These are phyloP conservation scores for Protomyces lactucae-debilis DNA, from an alignment of 1,139 yeast species.

Conservation along the genomic window DNA sequence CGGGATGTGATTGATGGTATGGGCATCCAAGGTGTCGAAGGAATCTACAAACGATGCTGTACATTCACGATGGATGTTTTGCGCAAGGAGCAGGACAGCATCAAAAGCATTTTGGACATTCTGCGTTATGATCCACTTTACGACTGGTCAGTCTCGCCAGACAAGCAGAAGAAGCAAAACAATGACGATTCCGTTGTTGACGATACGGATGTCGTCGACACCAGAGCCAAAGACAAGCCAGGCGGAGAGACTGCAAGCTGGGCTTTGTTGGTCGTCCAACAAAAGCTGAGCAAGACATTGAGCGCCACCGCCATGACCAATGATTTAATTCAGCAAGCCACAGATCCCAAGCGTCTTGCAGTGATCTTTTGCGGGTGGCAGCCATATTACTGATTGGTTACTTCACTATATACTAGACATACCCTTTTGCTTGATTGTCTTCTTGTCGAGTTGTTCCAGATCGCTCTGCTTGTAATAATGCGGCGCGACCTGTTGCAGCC, in stretches of 20 bases:
- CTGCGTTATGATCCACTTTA: conserved; percentile 80
- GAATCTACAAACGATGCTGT: conserved; percentile 65
- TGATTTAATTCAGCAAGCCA: conserved; percentile 73
- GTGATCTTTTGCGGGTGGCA: conserved; percentile 79
- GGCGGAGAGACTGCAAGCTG: conserved; percentile 56
- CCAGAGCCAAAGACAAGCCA: conserved; percentile 36
- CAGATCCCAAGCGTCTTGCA: conserved; percentile 62
- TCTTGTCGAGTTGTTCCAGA: conserved; percentile 33
- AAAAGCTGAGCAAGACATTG: conserved; percentile 65
- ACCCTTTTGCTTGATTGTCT: background rate
- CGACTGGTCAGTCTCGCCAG: conserved; percentile 38
- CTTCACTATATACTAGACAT: background rate
- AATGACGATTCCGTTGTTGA: conserved; percentile 28
- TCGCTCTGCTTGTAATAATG: conserved; percentile 47
- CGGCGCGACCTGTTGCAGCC: conserved; percentile 63
- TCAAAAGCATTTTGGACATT: conserved; percentile 77
- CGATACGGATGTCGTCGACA: background rate
- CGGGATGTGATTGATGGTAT: conserved; percentile 89
- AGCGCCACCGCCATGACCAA: conserved; percentile 81
- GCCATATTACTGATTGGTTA: conserved; percentile 16
- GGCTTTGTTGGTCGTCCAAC: conserved; percentile 68
- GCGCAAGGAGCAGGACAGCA: conserved; percentile 60
- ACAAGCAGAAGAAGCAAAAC: conserved; percentile 53
- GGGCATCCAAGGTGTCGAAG: conserved; percentile 77
- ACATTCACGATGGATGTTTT: conserved; percentile 69